These are phyloP conservation scores for Gentiana straminea DNA, from an alignment of 257 asterid genomes.

Conservation along the genomic window DNA sequence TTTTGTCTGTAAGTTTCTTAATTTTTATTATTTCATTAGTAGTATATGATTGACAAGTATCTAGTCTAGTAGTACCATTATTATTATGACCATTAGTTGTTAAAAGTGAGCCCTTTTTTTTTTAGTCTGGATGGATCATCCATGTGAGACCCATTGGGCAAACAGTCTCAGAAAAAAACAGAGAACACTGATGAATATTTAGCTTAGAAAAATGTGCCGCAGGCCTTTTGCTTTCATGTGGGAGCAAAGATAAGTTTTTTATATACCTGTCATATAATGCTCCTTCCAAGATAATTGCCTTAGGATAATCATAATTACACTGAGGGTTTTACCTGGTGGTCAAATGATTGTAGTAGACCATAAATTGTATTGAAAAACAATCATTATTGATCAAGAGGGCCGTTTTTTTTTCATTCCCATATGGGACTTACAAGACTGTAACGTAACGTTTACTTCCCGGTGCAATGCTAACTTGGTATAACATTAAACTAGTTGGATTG, in stretches of 20 bases:
- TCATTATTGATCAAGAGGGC: too few species aligned
- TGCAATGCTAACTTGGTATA: too few species aligned
- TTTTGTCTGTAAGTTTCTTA: too few species aligned
- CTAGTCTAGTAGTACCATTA: too few species aligned
- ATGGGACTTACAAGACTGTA: too few species aligned
- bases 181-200: conserved; percentile 3
- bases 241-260: conserved; percentile 39
- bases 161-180: conserved; percentile 8
- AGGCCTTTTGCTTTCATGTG: conserved; percentile 12
- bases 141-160: conserved; percentile 9
- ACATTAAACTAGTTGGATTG: too few species aligned
- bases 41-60: too few species aligned
- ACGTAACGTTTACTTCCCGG: too few species aligned
- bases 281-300: conserved; percentile 24
- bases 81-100: too few species aligned
- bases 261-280: conserved; percentile 21
- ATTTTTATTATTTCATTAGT: too few species aligned
- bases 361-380: too few species aligned
- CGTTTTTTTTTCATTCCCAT: too few species aligned
- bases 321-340: conserved; percentile 3
- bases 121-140: neutral
- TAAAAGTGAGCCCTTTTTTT: neutral
- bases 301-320: conserved; percentile 12
- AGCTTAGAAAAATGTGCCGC: conserved; percentile 37
- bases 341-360: neutral